Evolutionary conservation across 1,284 basidiomycete species (phyloP).

Genomic region (Heterobasidion occidentale): DNA sequence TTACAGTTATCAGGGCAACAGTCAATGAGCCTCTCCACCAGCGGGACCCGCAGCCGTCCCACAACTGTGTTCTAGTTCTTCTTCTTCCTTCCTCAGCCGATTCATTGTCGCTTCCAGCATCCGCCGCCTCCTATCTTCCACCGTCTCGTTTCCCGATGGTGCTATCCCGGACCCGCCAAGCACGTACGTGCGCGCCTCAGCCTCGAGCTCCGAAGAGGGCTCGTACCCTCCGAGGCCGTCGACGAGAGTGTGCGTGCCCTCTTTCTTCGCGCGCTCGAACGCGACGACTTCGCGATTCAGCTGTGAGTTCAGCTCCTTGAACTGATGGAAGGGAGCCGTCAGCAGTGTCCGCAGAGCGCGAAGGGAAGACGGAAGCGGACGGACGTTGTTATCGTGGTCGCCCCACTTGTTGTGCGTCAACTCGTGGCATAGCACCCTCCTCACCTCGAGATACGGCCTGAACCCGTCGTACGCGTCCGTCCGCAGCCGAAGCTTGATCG

Average conservation of each 20-base stretch:
- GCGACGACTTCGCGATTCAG: constrained; percentile 66
- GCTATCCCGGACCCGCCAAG: constrained; percentile 18
- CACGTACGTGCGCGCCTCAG: constrained; percentile 30
- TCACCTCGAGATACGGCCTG: constrained; percentile 53
- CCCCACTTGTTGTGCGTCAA: constrained; percentile 68
- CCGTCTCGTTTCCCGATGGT: constrained; percentile 28
- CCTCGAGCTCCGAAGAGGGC: constrained; percentile 45
- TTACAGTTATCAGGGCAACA: no score
- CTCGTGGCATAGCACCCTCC: constrained; percentile 69
- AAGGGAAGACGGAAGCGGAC: constrained; percentile 17
- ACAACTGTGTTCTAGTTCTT: constrained; percentile 65
- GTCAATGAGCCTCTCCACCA: no score
- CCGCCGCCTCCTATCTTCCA: constrained; percentile 46
- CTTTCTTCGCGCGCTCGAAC: constrained; percentile 46
- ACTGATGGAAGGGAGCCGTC: constrained; percentile 26
- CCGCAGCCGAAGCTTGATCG: constrained; percentile 60
- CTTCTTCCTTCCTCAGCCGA: constrained; percentile 53
- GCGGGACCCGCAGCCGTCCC: constrained; percentile 32
- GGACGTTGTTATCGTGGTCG: constrained; percentile 65
- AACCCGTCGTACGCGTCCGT: constrained; percentile 69
- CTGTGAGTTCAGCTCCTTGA: constrained; percentile 69
- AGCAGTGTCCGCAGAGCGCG: no score
- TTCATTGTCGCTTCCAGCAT: constrained; percentile 52
- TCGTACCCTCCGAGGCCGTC: constrained; percentile 35
- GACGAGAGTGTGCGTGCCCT: constrained; percentile 48